phyloP scores from a whole-genome alignment of 2,329 filamentous ascomycete genomes.

The Trichophyton rubrum region DNA sequence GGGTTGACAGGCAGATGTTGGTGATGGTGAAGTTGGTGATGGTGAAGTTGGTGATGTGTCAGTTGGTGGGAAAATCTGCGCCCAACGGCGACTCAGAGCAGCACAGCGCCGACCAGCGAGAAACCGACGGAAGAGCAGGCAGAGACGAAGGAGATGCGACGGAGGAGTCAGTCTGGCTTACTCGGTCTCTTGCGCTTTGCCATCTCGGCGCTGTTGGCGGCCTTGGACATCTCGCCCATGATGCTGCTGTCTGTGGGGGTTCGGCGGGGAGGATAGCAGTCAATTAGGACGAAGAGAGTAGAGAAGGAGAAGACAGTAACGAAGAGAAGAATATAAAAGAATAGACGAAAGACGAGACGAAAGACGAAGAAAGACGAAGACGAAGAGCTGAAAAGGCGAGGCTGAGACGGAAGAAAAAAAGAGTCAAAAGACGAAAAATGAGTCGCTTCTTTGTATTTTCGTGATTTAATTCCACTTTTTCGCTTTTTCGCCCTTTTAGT shows the following conservation, averaged over 20 bases:
- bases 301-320: not conserved
- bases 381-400: not conserved
- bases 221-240: constrained; percentile 1
- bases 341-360: too few species aligned
- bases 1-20: not conserved
- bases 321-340: not conserved
- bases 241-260: not conserved
- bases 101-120: not conserved
- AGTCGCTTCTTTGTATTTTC: too few species aligned
- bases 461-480: too few species aligned
- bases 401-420: not conserved
- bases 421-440: too few species aligned
- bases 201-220: constrained; percentile 3
- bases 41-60: not conserved
- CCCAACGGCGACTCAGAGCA: not conserved
- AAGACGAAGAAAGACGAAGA: not conserved
- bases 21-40: not conserved
- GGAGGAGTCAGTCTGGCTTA: constrained; percentile 1
- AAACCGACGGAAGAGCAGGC: not conserved
- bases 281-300: too few species aligned
- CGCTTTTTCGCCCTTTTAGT: too few species aligned
- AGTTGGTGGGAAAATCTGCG: not conserved
- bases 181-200: constrained; percentile 12
- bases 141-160: not conserved
- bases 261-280: not conserved